Conservation (phyloP, 1,139 yeast species). For the Yamadazyma triangularis region DNA sequence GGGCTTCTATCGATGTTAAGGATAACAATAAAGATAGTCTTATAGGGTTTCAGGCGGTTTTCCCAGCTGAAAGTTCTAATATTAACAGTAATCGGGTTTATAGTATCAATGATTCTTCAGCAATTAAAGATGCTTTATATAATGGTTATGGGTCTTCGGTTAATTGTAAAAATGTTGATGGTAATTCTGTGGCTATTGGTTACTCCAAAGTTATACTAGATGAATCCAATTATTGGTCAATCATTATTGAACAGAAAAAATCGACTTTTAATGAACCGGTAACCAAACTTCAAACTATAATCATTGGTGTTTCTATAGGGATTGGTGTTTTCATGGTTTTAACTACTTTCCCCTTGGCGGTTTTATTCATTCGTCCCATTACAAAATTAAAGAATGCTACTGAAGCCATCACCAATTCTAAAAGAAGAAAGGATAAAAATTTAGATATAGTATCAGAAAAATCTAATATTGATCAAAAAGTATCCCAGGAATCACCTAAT, state of each 20-base stretch:
- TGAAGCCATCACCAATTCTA: conserved; percentile 48
- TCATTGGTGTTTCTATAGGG: conserved; percentile 76
- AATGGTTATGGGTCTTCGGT: conserved; percentile 46
- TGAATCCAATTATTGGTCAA: conserved; percentile 63
- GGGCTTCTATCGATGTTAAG: conserved; percentile 9
- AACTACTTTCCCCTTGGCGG: conserved; percentile 77
- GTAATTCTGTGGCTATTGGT: conserved; percentile 62
- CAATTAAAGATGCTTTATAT: conserved; percentile 37
- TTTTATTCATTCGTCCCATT: conserved; percentile 82
- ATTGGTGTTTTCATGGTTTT: conserved; percentile 72
- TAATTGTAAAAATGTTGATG: conserved; percentile 37
- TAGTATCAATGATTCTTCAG: conserved; percentile 25
- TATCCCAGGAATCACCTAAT: conserved; percentile 2
- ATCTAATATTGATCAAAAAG: conserved; percentile 1
- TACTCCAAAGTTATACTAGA: conserved; percentile 52
- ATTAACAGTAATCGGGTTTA: conserved; percentile 22
- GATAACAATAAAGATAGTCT: conserved; percentile 9
- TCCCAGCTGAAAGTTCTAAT: conserved; percentile 21
- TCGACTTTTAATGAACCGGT: conserved; percentile 62
- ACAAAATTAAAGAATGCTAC: conserved; percentile 79
- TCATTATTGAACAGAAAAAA: conserved; percentile 64
- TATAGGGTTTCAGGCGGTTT: conserved; percentile 32
- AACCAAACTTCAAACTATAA: conserved; percentile 56
- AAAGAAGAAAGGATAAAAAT: conserved; percentile 19
- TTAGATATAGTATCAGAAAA: conserved; percentile 1